Evolutionary conservation across 2,329 filamentous ascomycete species (phyloP).

Genomic region (Cordyceps fumosorosea): DNA sequence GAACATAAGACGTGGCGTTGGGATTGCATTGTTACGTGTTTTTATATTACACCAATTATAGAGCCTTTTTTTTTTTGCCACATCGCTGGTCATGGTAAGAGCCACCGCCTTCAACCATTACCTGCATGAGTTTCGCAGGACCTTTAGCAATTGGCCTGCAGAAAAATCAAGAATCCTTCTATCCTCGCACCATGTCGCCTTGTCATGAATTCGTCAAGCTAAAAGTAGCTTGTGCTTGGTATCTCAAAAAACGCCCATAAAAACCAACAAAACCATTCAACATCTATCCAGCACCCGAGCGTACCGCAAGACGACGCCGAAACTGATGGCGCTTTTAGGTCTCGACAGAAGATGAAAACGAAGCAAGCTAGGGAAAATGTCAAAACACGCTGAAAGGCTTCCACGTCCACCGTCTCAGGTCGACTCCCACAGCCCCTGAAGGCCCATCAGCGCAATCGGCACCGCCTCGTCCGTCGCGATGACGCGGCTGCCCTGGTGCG

Average conservation of each 20-base stretch:
- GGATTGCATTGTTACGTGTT: background rate
- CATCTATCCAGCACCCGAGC: too few relatives aligned
- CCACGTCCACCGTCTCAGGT: background rate
- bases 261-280: background rate
- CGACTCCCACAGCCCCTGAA: slow-evolving; percentile 52
- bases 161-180: background rate
- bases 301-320: background rate
- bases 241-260: background rate
- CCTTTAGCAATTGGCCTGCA: slow-evolving; percentile 3
- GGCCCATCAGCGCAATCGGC: slow-evolving; percentile 64
- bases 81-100: too few relatives aligned
- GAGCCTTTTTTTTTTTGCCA: slow-evolving; percentile 1
- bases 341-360: too few relatives aligned
- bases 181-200: too few relatives aligned
- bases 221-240: background rate
- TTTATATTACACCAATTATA: background rate
- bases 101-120: background rate
- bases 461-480: slow-evolving; percentile 81
- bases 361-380: too few relatives aligned
- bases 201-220: background rate
- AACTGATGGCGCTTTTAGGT: too few relatives aligned
- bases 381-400: background rate
- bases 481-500: slow-evolving; percentile 72
- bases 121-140: background rate
- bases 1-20: background rate